Evolutionary conservation across 345 rosid genomes (phyloP).

Genomic region (Melastoma malabathricum): DNA sequence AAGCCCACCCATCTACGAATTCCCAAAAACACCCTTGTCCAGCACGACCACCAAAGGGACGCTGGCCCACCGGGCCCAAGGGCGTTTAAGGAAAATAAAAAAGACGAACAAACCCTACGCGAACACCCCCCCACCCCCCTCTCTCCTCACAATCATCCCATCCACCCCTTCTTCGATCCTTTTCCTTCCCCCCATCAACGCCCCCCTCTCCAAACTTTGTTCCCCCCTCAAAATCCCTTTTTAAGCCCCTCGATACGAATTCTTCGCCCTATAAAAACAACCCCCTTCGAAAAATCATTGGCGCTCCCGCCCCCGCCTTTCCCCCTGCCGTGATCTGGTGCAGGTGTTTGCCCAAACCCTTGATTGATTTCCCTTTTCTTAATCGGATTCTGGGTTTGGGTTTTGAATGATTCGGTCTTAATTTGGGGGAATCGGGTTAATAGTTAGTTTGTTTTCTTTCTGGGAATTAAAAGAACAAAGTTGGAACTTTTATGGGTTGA

Average conservation of each 20-base stretch:
- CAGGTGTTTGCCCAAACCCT: too few species aligned
- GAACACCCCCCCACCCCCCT: conserved; percentile 4
- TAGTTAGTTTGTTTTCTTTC: too few species aligned
- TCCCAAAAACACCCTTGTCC: conserved; percentile 5
- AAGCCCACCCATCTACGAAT: too few species aligned
- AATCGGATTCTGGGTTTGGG: too few species aligned
- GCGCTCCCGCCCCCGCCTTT: conserved; percentile 3
- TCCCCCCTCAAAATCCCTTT: conserved; percentile 3
- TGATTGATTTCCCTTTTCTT: too few species aligned
- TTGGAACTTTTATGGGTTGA: too few species aligned
- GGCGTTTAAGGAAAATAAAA: conserved; percentile 5
- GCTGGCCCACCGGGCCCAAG: neutral
- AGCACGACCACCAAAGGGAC: neutral
- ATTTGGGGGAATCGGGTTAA: too few species aligned
- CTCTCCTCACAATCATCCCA: neutral
- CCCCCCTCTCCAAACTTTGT: neutral
- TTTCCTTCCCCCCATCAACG: neutral
- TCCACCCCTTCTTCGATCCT: too few species aligned
- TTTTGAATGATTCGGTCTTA: too few species aligned
- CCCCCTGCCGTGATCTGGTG: too few species aligned
- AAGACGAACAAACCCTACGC: conserved; percentile 1
- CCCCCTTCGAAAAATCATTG: conserved; percentile 9
- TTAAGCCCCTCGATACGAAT: conserved; percentile 14
- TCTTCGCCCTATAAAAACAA: conserved; percentile 10
- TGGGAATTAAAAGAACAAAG: too few species aligned